A percentile compares a stretch with the other conserved stretches of the same genome.
These are phyloP conservation scores for Coffea eugenioides DNA, from an alignment of 257 asterid species.

Conservation along the genomic window DNA sequence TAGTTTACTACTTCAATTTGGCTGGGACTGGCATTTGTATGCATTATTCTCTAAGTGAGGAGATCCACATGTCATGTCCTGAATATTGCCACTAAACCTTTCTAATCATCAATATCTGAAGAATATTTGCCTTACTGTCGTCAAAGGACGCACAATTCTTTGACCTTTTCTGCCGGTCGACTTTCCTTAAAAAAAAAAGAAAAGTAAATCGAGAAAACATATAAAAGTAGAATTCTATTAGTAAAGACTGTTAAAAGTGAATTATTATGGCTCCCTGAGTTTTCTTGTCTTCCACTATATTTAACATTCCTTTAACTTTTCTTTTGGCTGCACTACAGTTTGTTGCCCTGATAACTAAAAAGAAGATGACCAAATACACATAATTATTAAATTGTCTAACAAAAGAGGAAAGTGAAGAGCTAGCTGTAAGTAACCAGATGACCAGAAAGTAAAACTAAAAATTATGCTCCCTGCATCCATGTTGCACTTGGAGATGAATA, in stretches of 20 bases:
- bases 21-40: no score
- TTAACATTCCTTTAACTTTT: neutral
- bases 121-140: no score
- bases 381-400: no score
- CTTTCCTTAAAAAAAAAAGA: neutral
- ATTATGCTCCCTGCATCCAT: neutral
- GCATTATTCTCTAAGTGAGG: no score
- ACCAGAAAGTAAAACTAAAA: no score
- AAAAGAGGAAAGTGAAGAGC: neutral
- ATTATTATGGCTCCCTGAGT: neutral
- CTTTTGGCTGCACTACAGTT: neutral
- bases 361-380: neutral
- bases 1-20: neutral
- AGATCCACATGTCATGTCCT: no score
- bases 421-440: no score
- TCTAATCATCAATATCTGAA: no score
- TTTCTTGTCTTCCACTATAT: neutral
- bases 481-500: neutral
- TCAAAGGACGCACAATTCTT: no score
- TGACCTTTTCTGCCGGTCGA: no score
- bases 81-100: no score
- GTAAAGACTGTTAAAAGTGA: neutral
- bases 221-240: neutral
- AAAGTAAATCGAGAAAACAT: neutral
- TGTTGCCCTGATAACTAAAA: neutral